These are phyloP conservation scores for Fusarium burgessii DNA, from an alignment of 2,329 filamentous ascomycete genomes.

Conservation along the genomic window DNA sequence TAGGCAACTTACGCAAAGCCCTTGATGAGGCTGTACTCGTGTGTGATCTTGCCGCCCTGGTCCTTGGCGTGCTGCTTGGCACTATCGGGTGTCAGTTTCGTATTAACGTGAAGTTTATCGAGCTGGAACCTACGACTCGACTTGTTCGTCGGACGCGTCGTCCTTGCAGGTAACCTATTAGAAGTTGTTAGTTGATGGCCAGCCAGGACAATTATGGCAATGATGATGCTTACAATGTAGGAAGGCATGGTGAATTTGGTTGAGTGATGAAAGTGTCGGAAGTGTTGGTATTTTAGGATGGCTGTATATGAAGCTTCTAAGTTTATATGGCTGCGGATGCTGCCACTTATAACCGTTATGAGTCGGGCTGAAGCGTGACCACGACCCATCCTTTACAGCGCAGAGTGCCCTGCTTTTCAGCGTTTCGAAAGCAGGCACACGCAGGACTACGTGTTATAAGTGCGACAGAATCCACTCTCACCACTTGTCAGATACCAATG, in stretches of 20 bases:
- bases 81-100: conserved; percentile 56
- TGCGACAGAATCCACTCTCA: conserved; percentile 29
- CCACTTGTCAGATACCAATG: conserved; percentile 25
- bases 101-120: neutral
- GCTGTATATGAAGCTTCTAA: conserved; percentile 31
- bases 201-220: neutral
- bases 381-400: conserved; percentile 30
- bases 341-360: conserved; percentile 42
- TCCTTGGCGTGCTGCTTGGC: conserved; percentile 80
- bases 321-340: conserved; percentile 29
- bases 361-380: conserved; percentile 43
- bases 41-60: conserved; percentile 85
- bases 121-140: conserved; percentile 69
- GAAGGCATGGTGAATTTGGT: conserved; percentile 61
- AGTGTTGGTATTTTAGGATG: conserved; percentile 24
- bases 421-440: conserved; percentile 7
- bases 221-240: conserved; percentile 63
- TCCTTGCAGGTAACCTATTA: conserved; percentile 83
- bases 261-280: conserved; percentile 28
- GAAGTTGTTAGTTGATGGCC: conserved; percentile 27
- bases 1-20: conserved; percentile 82
- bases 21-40: conserved; percentile 90
- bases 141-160: conserved; percentile 72
- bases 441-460: conserved; percentile 29
- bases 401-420: conserved; percentile 26